Conservation (phyloP, 2,329 filamentous ascomycete genomes). For the Rhynchosporium agropyri region DNA sequence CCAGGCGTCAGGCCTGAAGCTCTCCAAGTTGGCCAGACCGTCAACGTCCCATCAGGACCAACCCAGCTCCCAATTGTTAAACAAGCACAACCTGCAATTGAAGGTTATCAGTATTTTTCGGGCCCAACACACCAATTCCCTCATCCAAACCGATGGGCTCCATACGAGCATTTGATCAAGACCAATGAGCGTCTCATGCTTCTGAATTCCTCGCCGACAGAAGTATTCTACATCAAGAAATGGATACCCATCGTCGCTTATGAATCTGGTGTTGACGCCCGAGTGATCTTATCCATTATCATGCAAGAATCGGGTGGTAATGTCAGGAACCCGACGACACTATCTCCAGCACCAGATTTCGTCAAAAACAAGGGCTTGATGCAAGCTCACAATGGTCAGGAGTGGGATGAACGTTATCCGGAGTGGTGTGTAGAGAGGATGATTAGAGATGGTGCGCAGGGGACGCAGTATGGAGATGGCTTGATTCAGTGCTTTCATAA, state of each 20-base stretch:
- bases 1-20: conserved; percentile 16
- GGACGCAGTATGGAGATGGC: conserved; percentile 21
- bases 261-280: conserved; percentile 28
- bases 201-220: conserved; percentile 16
- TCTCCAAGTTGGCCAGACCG: conserved; percentile 24
- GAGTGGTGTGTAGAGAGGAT: conserved; percentile 21
- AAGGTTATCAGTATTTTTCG: conserved; percentile 21
- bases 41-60: conserved; percentile 10
- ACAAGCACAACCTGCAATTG: conserved; percentile 8
- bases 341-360: conserved; percentile 16
- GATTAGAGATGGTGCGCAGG: conserved; percentile 22
- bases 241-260: conserved; percentile 20
- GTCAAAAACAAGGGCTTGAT: conserved; percentile 22
- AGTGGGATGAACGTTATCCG: conserved; percentile 20
- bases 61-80: conserved; percentile 1
- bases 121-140: conserved; percentile 22
- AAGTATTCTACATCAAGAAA: conserved; percentile 24
- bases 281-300: conserved; percentile 28
- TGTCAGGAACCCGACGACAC: conserved; percentile 13
- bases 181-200: conserved; percentile 20
- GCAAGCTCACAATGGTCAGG: conserved; percentile 24
- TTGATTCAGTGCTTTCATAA: conserved; percentile 19
- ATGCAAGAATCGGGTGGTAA: conserved; percentile 30
- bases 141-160: conserved; percentile 19
- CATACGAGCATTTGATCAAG: conserved; percentile 16